Evolutionary conservation across 2,329 filamentous ascomycete genomes (phyloP), one percentile per base, ranked within the genome.

Genomic region (Apiospora marii): DNA sequence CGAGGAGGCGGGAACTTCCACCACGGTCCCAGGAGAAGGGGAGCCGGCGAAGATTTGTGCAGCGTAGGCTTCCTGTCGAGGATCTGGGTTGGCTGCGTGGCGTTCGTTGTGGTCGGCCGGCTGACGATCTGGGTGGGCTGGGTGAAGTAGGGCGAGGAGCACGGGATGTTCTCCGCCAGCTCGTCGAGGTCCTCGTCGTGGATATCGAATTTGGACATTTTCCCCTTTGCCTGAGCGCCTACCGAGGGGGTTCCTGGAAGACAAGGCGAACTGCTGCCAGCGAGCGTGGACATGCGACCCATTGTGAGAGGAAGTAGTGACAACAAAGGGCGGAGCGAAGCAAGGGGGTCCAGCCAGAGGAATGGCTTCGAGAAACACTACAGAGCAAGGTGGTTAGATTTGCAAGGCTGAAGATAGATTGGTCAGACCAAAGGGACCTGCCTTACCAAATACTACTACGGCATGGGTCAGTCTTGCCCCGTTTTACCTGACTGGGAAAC

Each of bases 1-100:
- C 0, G 96, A 98, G 3, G 95, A 98, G n/a, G 94, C 94, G 43
- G 92, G 92, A 3, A 98, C 95, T 81, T 98, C 95, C 72, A 98
- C 80, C 24, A 85, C 78, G 46, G 85, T 84, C 37, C 82, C 77
- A 12, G 85, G 84, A 0, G 88, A 87, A 10, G 87, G 75, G 27
- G 80, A n/a, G 72, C 74, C 85, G 34, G 83, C 48, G 72, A 81
- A 67, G 58, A 77, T 68, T 19, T 43, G 51, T 67, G 75, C 44
- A 86, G 80, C 3, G 80, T 80, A 0, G 83, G 82, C 4, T 83
- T 74, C 67, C 74, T 75, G 70, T 74, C 74, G 37, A 92, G 81
- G 46, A 90, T 82, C 77, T 92, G 90, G 14, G 89, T 92, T 0
- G 91, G 89, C 77, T 92, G 90, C 19, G 90, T 92, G 49, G 79